These are phyloP conservation scores for Hemisphaericaspora subhashii DNA, from an alignment of 1,139 yeast species.

Conservation along the genomic window DNA sequence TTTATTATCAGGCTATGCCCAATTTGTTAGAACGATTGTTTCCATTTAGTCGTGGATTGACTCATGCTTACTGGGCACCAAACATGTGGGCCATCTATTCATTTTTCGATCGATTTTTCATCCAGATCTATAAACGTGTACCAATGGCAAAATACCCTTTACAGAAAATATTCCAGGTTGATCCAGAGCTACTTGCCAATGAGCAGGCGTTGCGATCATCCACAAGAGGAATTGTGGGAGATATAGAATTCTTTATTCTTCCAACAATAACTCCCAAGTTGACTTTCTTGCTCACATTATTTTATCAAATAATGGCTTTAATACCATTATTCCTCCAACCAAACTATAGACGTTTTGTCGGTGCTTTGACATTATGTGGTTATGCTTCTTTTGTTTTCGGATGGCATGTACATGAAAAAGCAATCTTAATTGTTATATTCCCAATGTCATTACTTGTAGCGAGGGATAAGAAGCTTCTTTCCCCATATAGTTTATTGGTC, in stretches of 20 bases:
- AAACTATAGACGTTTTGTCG: constrained; percentile 73
- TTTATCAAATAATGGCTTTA: constrained; percentile 77
- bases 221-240: constrained; percentile 91
- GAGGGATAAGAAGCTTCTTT: constrained; percentile 67
- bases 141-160: constrained; percentile 46
- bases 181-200: constrained; percentile 27
- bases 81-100: constrained; percentile 95
- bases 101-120: constrained; percentile 72
- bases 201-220: constrained; percentile 38
- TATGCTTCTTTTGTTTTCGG: constrained; percentile 91
- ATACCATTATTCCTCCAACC: constrained; percentile 78
- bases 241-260: constrained; percentile 74
- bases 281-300: constrained; percentile 76
- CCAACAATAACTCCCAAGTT: constrained; percentile 78
- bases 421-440: constrained; percentile 81
- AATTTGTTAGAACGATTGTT: constrained; percentile 70
- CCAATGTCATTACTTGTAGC: constrained; percentile 82
- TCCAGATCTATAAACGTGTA: constrained; percentile 46
- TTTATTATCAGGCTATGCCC: constrained; percentile 61
- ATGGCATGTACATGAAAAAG: constrained; percentile 99
- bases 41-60: constrained; percentile 92
- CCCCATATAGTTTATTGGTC: constrained; percentile 65
- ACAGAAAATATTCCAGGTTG: constrained; percentile 33
- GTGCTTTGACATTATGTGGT: constrained; percentile 85
- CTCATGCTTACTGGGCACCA: constrained; percentile 99